A percentile compares a stretch with the other conserved stretches of the same genome.
Evolutionary conservation across 2,329 filamentous ascomycete species (phyloP).

Genomic region (Bipolaris oryzae): DNA sequence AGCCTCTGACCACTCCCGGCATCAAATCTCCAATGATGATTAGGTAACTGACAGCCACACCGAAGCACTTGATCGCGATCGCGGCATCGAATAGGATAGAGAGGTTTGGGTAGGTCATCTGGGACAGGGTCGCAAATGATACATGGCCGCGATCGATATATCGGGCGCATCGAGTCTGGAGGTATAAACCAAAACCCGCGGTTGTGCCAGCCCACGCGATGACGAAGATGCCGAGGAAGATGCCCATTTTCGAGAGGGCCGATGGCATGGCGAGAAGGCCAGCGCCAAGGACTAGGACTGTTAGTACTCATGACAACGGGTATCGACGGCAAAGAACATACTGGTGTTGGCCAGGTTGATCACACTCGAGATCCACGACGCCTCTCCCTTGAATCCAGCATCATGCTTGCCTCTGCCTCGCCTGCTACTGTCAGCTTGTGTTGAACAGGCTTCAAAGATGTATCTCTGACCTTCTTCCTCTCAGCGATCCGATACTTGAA

Average conservation of each 20-base stretch:
- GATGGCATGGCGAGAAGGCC: constrained; percentile 96
- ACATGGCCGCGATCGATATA: constrained; percentile 88
- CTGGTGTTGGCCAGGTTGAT: constrained; percentile 97
- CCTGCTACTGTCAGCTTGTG: constrained; percentile 48
- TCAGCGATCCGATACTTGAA: constrained; percentile 50
- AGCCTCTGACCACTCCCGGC: constrained; percentile 88
- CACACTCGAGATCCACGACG: constrained; percentile 87
- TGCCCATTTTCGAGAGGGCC: constrained; percentile 93
- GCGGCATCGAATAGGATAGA: constrained; percentile 94
- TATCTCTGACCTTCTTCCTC: constrained; percentile 42
- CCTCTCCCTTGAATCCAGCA: constrained; percentile 71
- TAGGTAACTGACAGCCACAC: constrained; percentile 94
- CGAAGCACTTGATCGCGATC: constrained; percentile 97
- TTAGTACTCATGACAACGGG: constrained; percentile 17
- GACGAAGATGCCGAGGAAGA: constrained; percentile 79
- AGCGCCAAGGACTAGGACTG: constrained; percentile 78
- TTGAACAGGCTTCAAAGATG: not conserved
- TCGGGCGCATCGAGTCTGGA: constrained; percentile 89
- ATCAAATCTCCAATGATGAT: constrained; percentile 99
- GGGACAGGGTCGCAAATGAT: constrained; percentile 95
- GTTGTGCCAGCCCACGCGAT: constrained; percentile 91
- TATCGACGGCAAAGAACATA: constrained; percentile 53
- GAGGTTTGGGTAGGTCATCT: constrained; percentile 95
- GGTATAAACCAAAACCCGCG: constrained; percentile 89
- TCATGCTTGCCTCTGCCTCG: constrained; percentile 71